phyloP scores from a whole-genome alignment of 163 green algal genomes.

The Trebouxia gelatinosa region DNA sequence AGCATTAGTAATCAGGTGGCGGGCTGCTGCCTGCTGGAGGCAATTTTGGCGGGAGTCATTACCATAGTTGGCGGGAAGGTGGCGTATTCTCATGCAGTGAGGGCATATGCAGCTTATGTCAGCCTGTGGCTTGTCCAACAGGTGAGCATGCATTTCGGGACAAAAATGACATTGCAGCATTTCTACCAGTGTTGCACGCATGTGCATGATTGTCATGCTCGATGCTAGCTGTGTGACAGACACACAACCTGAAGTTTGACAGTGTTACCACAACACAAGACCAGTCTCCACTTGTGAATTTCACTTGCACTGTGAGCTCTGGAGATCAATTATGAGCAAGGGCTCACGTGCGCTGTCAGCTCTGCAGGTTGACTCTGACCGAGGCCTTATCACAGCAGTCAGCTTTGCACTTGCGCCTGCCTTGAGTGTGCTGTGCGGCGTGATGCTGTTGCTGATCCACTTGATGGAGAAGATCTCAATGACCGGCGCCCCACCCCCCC shows the following conservation, averaged over 20 bases:
- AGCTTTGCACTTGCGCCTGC: slow-evolving; percentile 6
- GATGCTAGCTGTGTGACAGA: no score
- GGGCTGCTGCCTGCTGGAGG: slow-evolving; percentile 37
- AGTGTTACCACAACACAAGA: no score
- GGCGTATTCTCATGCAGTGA: slow-evolving; percentile 41
- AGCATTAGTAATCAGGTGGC: slow-evolving; percentile 7
- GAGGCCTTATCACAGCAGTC: slow-evolving; percentile 12
- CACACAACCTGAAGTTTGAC: no score
- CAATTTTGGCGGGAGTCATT: slow-evolving; percentile 35
- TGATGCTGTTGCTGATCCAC: slow-evolving; percentile 28
- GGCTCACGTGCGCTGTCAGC: no score
- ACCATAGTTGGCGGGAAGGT: slow-evolving; percentile 33
- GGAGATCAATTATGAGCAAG: no score
- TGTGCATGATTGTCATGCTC: no score
- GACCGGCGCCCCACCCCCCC: neutral
- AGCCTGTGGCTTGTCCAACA: slow-evolving; percentile 9
- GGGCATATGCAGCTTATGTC: slow-evolving; percentile 29
- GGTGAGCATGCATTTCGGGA: no score
- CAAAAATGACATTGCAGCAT: no score
- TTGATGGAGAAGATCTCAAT: slow-evolving; percentile 50
- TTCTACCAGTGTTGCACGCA: no score
- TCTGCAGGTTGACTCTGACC: slow-evolving; percentile 1
- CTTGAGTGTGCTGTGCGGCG: neutral
- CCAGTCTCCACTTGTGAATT: no score
- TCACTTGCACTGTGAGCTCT: no score